Conservation (phyloP, 2,329 filamentous ascomycete species). For the Achaetomium macrosporum region DNA sequence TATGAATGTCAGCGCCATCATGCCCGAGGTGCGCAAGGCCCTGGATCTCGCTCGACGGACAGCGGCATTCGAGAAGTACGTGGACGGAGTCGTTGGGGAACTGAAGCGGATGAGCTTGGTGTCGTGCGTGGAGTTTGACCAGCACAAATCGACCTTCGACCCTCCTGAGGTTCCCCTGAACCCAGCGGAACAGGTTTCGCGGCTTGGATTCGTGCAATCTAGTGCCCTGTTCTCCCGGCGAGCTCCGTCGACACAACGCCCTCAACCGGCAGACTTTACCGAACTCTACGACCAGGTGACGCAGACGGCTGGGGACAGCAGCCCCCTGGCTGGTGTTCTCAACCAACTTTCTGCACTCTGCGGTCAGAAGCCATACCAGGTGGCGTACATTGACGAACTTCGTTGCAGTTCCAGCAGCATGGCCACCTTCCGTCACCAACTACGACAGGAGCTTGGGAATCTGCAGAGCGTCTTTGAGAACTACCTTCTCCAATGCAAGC, state of each 20-base stretch:
- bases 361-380: slow-evolving; percentile 4
- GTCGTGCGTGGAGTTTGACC: background rate
- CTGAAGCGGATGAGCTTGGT: background rate
- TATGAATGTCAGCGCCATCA: slow-evolving; percentile 5
- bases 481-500: slow-evolving; percentile 2
- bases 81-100: background rate
- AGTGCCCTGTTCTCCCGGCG: slow-evolving; percentile 4
- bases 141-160: background rate
- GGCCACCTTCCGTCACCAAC: background rate
- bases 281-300: background rate
- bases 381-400: slow-evolving; percentile 13
- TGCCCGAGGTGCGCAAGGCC: background rate
- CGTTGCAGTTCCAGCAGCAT: slow-evolving; percentile 1
- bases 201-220: background rate
- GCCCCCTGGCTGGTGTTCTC: slow-evolving; percentile 2
- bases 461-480: background rate
- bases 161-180: too few species aligned
- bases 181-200: background rate
- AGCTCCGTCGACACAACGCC: slow-evolving; percentile 6
- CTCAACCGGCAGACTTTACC: slow-evolving; percentile 2
- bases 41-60: slow-evolving; percentile 10
- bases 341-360: background rate
- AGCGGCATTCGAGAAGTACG: slow-evolving; percentile 6
- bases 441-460: background rate
- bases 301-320: background rate